Percentiles rank a stretch among this genome's conserved stretches.
Evolutionary conservation across 768 basidiomycete species (phyloP).

Genomic region (Phaeotremella fagi): DNA sequence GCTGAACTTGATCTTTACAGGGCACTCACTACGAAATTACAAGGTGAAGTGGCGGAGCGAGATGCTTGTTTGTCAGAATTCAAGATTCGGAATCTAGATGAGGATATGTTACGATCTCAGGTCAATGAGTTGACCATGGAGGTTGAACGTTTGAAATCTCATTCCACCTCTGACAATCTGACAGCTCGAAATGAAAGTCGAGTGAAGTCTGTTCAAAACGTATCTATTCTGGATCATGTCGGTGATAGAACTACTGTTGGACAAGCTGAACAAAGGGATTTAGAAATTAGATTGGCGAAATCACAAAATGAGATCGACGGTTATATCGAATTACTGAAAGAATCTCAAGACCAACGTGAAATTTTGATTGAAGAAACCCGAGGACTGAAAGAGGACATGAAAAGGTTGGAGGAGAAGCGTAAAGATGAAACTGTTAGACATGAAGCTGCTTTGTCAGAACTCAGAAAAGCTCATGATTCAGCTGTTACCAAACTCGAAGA

Average conservation of each 20-base stretch:
- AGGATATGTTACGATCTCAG: constrained; percentile 23
- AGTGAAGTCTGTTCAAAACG: not conserved
- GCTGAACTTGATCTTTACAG: constrained; percentile 31
- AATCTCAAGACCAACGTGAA: not conserved
- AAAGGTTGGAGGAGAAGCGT: constrained; percentile 11
- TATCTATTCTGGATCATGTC: not conserved
- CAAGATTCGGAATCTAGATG: constrained; percentile 25
- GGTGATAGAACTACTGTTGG: constrained; percentile 24
- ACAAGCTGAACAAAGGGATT: constrained; percentile 27
- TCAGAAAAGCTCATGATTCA: not conserved
- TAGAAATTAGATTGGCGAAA: constrained; percentile 37
- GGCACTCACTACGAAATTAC: constrained; percentile 20
- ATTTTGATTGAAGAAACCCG: not conserved
- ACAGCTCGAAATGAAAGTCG: not conserved
- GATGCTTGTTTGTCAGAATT: constrained; percentile 31
- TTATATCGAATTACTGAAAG: constrained; percentile 1
- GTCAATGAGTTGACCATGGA: constrained; percentile 11
- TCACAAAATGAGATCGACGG: constrained; percentile 19
- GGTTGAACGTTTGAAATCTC: not conserved
- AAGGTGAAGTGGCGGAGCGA: constrained; percentile 33
- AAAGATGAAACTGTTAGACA: constrained; percentile 12
- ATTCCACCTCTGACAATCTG: not conserved
- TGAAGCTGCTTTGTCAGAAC: not conserved
- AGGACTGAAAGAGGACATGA: not conserved
- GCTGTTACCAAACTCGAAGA: constrained; percentile 6